Evolutionary conservation across 257 asterid genomes (phyloP).

Genomic region (Jacaranda copaia): DNA sequence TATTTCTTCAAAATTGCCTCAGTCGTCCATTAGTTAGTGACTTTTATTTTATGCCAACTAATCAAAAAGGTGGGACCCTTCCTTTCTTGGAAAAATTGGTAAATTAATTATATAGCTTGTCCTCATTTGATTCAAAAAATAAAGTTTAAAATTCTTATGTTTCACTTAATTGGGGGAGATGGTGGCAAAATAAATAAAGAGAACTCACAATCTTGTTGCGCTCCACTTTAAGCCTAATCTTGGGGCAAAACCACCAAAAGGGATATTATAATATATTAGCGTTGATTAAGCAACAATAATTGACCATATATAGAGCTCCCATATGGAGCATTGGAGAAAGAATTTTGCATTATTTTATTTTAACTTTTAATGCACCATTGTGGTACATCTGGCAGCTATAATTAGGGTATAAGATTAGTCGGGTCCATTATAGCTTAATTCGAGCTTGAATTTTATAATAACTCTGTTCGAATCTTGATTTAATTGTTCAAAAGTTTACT

Average conservation of each 20-base stretch:
- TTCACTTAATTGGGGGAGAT: slow-evolving; percentile 29
- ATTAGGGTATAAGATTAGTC: too few species aligned
- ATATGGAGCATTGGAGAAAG: neutral
- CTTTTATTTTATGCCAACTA: neutral
- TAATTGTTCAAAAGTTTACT: too few species aligned
- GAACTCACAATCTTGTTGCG: slow-evolving; percentile 28
- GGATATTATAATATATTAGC: slow-evolving; percentile 41
- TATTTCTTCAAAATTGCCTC: too few species aligned
- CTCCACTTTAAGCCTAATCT: slow-evolving; percentile 44
- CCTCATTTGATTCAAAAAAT: slow-evolving; percentile 22
- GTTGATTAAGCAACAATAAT: slow-evolving; percentile 38
- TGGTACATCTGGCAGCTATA: neutral
- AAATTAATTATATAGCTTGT: neutral
- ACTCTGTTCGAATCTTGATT: too few species aligned
- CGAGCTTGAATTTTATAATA: too few species aligned
- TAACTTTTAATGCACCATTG: neutral
- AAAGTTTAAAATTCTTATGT: neutral
- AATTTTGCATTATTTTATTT: neutral
- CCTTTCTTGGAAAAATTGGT: neutral
- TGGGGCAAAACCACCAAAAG: slow-evolving; percentile 31
- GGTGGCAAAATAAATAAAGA: neutral
- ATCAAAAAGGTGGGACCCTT: slow-evolving; percentile 17
- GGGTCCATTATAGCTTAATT: too few species aligned
- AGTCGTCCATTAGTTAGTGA: neutral
- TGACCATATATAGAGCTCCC: neutral